Evolutionary conservation across 176 grass and related monocot genomes (phyloP), one percentile per base, ranked within the genome.

Genomic region (Panicum miliaceum): DNA sequence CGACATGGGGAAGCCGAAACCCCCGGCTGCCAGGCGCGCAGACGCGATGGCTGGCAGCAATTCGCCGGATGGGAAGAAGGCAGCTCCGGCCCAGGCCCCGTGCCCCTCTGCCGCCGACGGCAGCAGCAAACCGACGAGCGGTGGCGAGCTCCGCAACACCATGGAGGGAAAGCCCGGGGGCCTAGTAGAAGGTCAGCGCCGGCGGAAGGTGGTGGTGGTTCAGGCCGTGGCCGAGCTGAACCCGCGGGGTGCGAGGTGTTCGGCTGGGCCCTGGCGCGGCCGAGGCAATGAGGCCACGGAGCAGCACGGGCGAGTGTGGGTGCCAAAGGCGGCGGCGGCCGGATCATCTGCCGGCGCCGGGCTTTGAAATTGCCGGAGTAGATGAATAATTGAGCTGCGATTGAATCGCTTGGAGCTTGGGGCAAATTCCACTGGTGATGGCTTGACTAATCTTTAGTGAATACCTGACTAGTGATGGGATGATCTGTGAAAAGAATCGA

Each of bases 261-360:
- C 10, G 4, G 26, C 15, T 63, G 29, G 46, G 71, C 83, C 3
- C 43, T 58, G 25, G 53, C 36, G 46, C 29, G 18, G 27, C 56
- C 88, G 62, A 34, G n/a, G 13, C 25, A 27, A 57, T 5, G 7
- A 23, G 4, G 0, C 63, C 10, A 1, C 13, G 13, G 20, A 56
- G 45, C 82, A 42, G 43, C 53, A 29, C 8, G 66, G 29, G 4
- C 3, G 16, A 13, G 16, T 90, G 57, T 90, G 88, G 88, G 66
- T 90, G 38, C 73, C 84, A 2, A 90, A 90, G 72, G n/a, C 51
- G 32, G 45, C 57, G 27, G 42, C 18, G 16, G 40, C 26, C 12
- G 18, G 67, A 42, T 27, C 40, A 45, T 77, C 74, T 12, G 58
- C 46, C 36, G 3, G 12, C 43, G 29, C 15, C 5, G n/a, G 45